Base-by-base conservation (phyloP, 2,329 filamentous ascomycete species). In the Cladosporium velox region DNA sequence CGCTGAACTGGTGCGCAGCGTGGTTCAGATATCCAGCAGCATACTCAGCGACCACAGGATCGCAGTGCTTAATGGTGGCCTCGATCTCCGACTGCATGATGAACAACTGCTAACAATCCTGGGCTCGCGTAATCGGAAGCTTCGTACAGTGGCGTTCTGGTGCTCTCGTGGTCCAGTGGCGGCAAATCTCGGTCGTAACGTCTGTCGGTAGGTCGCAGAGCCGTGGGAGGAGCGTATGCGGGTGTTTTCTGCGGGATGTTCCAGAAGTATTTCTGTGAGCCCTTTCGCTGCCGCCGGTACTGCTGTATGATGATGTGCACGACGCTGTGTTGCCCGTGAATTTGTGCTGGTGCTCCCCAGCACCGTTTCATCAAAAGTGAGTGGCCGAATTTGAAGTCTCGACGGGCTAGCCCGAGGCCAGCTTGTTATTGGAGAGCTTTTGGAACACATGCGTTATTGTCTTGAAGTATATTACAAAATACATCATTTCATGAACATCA, bases 11-110 rank as follows among this genome's bases (percentile, higher is more conserved):
- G 70, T 90, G 93, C 58, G 93, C 95, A 59, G 95, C 95, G 84
- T 99, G 94, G 75, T 89, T 93, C 72, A 99, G 85, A 77, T 98
- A 99, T 66, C 95, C 95, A 70, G 92, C 91, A 35, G 76, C 74
- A 71, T 79, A 79, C 59, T 77, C 73, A 24, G 75, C 74, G n/a
- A 79, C 72, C 58, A 78, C 73, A 24, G 77, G 72, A 65, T 79
- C 77, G 67, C 77, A 72, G 55, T 74, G 72, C 21, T 76, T 76
- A 28, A 76, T 67, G 67, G 76, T 76, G 8, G 75, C 70, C 58
- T 73, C 73, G 67, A 79, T 77, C 64, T 79, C 75, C 35, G 73
- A 70, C 70, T 79, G 75, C 77, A 79, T 79, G 35, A 66, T 67
- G 51, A 26, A 44, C 47, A 18, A 44, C 47, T 10, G 32, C 34